These are phyloP conservation scores for Ganoderma meredithae DNA, from an alignment of 1,284 basidiomycete species.

Conservation along the genomic window DNA sequence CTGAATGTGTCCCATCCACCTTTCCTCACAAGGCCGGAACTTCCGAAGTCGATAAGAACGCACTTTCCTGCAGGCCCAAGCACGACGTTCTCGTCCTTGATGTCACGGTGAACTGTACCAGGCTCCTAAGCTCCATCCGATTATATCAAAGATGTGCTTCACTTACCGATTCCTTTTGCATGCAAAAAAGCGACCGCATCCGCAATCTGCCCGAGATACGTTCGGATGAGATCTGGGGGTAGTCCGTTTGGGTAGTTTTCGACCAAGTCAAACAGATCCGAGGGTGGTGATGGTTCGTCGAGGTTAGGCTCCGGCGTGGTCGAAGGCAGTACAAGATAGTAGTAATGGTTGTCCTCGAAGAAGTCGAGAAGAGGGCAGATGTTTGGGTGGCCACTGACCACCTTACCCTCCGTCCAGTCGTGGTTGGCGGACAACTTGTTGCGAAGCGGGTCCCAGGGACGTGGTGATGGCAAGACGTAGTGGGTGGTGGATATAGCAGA, in stretches of 20 bases:
- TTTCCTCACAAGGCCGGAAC: constrained; percentile 87
- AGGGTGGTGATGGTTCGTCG: constrained; percentile 61
- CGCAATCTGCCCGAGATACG: constrained; percentile 92
- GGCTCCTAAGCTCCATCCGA: constrained; percentile 11
- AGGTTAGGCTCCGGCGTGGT: constrained; percentile 65
- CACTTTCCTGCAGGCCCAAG: constrained; percentile 78
- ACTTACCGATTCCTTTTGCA: constrained; percentile 84
- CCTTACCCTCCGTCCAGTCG: constrained; percentile 71
- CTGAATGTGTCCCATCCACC: constrained; percentile 95
- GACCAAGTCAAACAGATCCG: constrained; percentile 95
- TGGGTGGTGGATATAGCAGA: constrained; percentile 83
- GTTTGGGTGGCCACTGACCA: constrained; percentile 87
- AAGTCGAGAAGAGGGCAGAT: constrained; percentile 96
- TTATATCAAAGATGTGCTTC: constrained; percentile 4
- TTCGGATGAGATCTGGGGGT: constrained; percentile 77
- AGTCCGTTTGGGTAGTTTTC: constrained; percentile 91
- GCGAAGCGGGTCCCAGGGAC: constrained; percentile 84
- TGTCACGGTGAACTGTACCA: constrained; percentile 89
- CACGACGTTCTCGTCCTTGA: constrained; percentile 98
- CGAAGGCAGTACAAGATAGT: constrained; percentile 88
- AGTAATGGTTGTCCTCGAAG: constrained; percentile 97
- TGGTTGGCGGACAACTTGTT: constrained; percentile 42
- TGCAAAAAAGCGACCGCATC: constrained; percentile 94
- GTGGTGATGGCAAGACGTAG: constrained; percentile 73
- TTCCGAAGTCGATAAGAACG: constrained; percentile 97